Evolutionary conservation across 768 basidiomycete genomes (phyloP).

Genomic region (Suillus placidus): DNA sequence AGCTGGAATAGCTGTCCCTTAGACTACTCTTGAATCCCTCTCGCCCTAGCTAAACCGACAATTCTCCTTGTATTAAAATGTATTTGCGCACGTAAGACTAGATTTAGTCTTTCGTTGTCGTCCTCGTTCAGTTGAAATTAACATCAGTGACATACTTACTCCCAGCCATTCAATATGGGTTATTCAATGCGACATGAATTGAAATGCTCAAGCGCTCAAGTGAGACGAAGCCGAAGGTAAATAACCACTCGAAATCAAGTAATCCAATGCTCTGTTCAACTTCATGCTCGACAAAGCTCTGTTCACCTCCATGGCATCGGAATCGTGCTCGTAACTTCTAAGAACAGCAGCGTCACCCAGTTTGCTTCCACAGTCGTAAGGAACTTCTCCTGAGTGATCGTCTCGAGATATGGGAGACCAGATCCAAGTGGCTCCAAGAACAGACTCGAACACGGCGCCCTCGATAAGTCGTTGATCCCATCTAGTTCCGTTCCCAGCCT

Average conservation of each 20-base stretch:
- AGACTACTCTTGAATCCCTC: background rate
- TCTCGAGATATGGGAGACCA: background rate
- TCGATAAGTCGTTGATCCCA: background rate
- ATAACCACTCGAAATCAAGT: background rate
- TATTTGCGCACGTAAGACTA: background rate
- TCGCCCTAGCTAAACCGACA: background rate
- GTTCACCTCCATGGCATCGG: background rate
- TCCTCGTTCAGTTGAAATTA: background rate
- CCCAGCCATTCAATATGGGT: background rate
- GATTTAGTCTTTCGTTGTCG: background rate
- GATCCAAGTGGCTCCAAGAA: background rate
- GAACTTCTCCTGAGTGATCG: background rate
- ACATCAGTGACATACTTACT: background rate
- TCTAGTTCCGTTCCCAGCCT: background rate
- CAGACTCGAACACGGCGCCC: background rate
- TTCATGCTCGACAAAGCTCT: background rate
- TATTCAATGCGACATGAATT: background rate
- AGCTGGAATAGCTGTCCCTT: slow-evolving; percentile 26
- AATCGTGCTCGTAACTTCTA: background rate
- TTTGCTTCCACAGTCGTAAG: background rate
- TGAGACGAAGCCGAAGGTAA: background rate
- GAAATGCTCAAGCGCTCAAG: background rate
- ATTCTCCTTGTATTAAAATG: background rate
- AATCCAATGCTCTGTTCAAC: background rate
- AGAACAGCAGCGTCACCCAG: background rate